Percentiles rank a stretch among this genome's conserved stretches.
These are phyloP conservation scores for Neonectria faginata DNA, from an alignment of 2,329 filamentous ascomycete species.

Conservation along the genomic window DNA sequence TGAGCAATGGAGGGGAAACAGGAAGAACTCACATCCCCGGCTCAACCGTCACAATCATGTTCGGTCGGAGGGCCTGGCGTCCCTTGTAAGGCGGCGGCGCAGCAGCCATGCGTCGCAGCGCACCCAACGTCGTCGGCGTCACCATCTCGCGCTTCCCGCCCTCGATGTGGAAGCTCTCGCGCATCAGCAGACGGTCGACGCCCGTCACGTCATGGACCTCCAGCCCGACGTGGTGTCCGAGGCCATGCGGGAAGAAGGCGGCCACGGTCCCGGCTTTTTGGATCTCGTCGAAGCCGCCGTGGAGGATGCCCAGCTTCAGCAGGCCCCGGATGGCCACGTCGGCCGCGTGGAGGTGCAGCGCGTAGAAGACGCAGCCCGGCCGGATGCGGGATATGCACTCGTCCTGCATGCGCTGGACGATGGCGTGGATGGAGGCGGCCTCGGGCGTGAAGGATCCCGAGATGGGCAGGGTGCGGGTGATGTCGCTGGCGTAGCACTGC, in stretches of 20 bases:
- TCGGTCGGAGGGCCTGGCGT: slow-evolving; percentile 61
- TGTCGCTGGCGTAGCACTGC: slow-evolving; percentile 86
- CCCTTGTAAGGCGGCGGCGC: slow-evolving; percentile 48
- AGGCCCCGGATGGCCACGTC: slow-evolving; percentile 78
- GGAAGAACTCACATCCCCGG: slow-evolving; percentile 71
- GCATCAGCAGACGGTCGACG: slow-evolving; percentile 50
- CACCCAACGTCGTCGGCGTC: slow-evolving; percentile 50
- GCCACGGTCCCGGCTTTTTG: slow-evolving; percentile 64
- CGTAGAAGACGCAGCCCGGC: slow-evolving; percentile 76
- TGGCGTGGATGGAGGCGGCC: slow-evolving; percentile 77
- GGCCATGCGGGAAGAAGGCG: slow-evolving; percentile 75
- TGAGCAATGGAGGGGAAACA: not conserved
- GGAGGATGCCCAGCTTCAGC: slow-evolving; percentile 77
- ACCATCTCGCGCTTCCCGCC: slow-evolving; percentile 58
- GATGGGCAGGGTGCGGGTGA: slow-evolving; percentile 89
- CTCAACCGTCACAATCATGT: slow-evolving; percentile 83
- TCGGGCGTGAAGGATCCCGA: slow-evolving; percentile 75
- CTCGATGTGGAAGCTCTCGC: slow-evolving; percentile 46
- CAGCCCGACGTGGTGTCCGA: slow-evolving; percentile 74
- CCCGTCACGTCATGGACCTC: slow-evolving; percentile 72
- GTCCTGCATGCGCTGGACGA: slow-evolving; percentile 85
- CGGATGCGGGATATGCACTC: slow-evolving; percentile 76
- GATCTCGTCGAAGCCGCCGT: slow-evolving; percentile 69
- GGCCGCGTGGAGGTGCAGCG: slow-evolving; percentile 79
- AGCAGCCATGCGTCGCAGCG: slow-evolving; percentile 43